Percentiles rank a stretch among this genome's conserved stretches.
These are phyloP conservation scores for Pseudocohnilembus persalinus DNA, from an alignment of 169 alveolate genomes.

Conservation along the genomic window DNA sequence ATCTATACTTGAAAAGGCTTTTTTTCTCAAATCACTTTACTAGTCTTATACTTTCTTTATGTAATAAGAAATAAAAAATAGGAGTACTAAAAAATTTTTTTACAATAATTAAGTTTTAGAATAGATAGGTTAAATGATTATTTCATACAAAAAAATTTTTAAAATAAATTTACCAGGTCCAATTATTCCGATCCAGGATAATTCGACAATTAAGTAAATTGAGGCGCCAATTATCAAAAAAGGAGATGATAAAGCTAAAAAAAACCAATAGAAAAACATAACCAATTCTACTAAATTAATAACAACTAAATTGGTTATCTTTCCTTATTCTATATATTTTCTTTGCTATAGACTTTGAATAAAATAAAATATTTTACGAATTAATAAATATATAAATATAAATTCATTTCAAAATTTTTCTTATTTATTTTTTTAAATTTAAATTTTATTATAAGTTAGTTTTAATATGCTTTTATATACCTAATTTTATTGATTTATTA, in stretches of 20 bases:
- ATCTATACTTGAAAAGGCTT: background rate
- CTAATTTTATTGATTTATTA: background rate
- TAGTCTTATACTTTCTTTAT: background rate
- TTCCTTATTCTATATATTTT: background rate
- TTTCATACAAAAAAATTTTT: background rate
- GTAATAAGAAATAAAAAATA: background rate
- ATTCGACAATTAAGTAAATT: background rate
- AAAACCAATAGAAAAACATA: background rate
- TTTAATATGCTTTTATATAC: too few species aligned
- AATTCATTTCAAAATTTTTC: too few species aligned
- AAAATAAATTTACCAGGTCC: constrained; percentile 1
- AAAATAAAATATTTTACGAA: too few species aligned
- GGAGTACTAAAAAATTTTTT: too few species aligned
- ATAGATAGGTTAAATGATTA: background rate
- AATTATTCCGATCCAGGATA: constrained; percentile 5
- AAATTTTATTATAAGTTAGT: too few species aligned
- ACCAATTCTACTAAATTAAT: background rate
- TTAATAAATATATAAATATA: too few species aligned
- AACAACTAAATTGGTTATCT: background rate
- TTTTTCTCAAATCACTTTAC: constrained; percentile 4
- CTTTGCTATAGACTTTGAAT: background rate
- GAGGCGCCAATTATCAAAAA: constrained; percentile 16
- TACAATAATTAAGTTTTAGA: too few species aligned
- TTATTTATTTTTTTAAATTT: too few species aligned
- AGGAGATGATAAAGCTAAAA: background rate